A percentile compares a stretch with the other conserved stretches of the same genome.
Evolutionary conservation across 2,329 filamentous ascomycete genomes (phyloP).

Genomic region (Xylaria multiplex): DNA sequence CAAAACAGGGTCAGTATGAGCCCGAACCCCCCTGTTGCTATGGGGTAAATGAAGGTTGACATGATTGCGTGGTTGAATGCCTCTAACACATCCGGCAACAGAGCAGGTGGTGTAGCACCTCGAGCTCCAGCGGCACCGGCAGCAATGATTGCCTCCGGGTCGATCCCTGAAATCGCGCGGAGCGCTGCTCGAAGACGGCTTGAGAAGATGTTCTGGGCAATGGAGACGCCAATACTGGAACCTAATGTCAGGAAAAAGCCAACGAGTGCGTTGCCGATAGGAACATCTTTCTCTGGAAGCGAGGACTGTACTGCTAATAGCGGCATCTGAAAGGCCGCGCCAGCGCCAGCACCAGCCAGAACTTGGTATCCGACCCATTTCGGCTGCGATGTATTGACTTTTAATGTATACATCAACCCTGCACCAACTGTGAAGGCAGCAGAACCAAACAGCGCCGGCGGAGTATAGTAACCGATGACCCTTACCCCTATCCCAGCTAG

Average conservation of each 20-base stretch:
- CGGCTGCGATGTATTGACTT: conserved; percentile 11
- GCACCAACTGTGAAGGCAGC: conserved; percentile 17
- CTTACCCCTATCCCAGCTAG: conserved; percentile 16
- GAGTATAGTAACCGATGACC: conserved; percentile 15
- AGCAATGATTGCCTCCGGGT: conserved; percentile 12
- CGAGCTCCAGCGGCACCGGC: conserved; percentile 16
- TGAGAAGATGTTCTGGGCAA: conserved; percentile 22
- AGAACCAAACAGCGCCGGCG: neutral
- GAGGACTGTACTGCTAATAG: conserved; percentile 13
- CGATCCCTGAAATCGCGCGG: neutral
- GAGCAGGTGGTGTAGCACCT: conserved; percentile 2
- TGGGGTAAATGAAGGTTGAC: conserved; percentile 17
- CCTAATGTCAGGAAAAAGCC: conserved; percentile 22
- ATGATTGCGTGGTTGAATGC: conserved; percentile 10
- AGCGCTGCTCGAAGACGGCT: conserved; percentile 16
- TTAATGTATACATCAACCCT: conserved; percentile 21
- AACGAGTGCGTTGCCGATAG: conserved; percentile 24
- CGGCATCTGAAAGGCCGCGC: conserved; percentile 23
- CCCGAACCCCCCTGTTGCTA: conserved; percentile 14
- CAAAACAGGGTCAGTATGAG: conserved; percentile 10
- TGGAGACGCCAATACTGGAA: conserved; percentile 14
- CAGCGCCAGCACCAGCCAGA: conserved; percentile 13
- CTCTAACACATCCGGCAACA: conserved; percentile 8
- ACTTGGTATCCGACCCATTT: conserved; percentile 26
- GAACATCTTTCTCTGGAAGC: conserved; percentile 19